Percentiles rank a stretch among this genome's conserved stretches.
These are phyloP conservation scores for Hirsutella minnesotensis DNA, from an alignment of 2,329 filamentous ascomycete genomes.

Conservation along the genomic window DNA sequence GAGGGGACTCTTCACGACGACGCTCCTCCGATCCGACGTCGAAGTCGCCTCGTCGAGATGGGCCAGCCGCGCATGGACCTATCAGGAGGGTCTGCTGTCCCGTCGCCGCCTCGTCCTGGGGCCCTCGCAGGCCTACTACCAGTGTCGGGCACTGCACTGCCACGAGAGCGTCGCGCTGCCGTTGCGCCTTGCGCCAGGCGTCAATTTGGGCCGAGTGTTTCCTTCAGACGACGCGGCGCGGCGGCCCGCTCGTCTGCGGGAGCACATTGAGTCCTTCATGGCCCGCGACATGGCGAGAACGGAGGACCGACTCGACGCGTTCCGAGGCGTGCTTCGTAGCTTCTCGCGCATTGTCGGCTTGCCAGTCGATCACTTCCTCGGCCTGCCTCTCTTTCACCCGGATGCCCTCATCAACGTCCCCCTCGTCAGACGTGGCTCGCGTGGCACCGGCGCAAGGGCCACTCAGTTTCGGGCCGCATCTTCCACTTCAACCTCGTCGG, in stretches of 20 bases:
- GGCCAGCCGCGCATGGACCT: constrained; percentile 23
- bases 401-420: constrained; percentile 16
- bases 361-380: constrained; percentile 18
- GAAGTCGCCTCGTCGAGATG: constrained; percentile 23
- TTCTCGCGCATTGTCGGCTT: constrained; percentile 15
- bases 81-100: constrained; percentile 23
- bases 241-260: constrained; percentile 15
- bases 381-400: constrained; percentile 22
- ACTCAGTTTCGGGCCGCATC: not conserved
- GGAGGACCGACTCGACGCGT: constrained; percentile 21
- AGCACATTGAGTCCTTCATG: constrained; percentile 19
- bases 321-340: constrained; percentile 17
- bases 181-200: constrained; percentile 16
- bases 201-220: constrained; percentile 21
- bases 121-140: constrained; percentile 24
- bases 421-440: constrained; percentile 23
- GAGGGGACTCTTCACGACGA: constrained; percentile 21
- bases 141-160: constrained; percentile 24
- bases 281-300: constrained; percentile 13
- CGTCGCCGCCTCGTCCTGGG: constrained; percentile 24
- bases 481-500: constrained; percentile 20
- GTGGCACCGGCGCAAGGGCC: constrained; percentile 17
- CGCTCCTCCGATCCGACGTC: constrained; percentile 21
- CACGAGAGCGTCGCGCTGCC: constrained; percentile 23
- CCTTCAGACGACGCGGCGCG: constrained; percentile 11